Evolutionary conservation across 2,329 filamentous ascomycete genomes (phyloP), one percentile per base, ranked within the genome.

Genomic region (Xylariaceae sp.): DNA sequence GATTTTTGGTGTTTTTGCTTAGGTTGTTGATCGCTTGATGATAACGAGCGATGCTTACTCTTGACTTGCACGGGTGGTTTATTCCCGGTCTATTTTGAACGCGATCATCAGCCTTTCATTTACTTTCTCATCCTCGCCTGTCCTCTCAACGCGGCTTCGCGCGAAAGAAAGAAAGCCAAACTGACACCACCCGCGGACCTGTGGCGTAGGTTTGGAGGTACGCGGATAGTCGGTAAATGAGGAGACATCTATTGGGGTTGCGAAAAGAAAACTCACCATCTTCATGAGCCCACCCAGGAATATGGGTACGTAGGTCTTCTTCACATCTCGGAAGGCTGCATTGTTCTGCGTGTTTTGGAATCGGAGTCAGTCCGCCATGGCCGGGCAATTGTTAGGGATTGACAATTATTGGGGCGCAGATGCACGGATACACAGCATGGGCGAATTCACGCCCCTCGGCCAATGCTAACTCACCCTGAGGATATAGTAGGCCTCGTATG

Each of bases 281-380:
- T 71, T 69, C 66, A 73, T 70, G 22, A 73, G 54, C 0, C 71
- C 70, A 2, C 70, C 69, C 2, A 74, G 62, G 49, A 73, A 70
- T 30, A 74, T 67, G 46, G 71, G 72, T 10, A 72, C 63, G 45
- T 70, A 71, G 0, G 62, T 69, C 47, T 72, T 59, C 5, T 67
- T 59, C 36, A 65, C 68, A 3, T 53, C 53, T 18, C 56, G 58
- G 59, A 73, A 74, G 10, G 61, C 55, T 5, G 58, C 50, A 46
- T 54, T 40, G 9, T 54, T 53, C 50, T 60, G 40, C 21, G 26
- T 3, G 19, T 21, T 13, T 37, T 15, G n/a, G 21, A 16, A 10
- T 21, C 16, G 16, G 37, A 6, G 16, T 40, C 12, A 40, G 37
- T 40, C 8, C 26, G 8, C 8, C 26, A 8, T 26, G 26, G 26